Base-by-base conservation (phyloP, 805 yeast genomes). In the Ogataea pini region DNA sequence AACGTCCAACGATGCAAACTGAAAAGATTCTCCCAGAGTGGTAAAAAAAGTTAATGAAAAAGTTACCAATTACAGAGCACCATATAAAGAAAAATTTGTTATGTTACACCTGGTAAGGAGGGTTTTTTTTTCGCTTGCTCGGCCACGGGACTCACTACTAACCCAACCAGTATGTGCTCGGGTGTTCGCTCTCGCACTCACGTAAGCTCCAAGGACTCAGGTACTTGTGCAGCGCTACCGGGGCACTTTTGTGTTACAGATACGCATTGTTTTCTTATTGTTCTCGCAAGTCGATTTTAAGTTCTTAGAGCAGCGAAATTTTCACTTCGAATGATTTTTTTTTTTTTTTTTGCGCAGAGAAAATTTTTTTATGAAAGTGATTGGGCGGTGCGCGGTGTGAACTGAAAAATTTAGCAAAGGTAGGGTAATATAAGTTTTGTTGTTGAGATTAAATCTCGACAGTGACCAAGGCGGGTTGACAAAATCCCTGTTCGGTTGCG, bases 11-110 rank as follows among this genome's bases (percentile, higher is more conserved):
- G 42, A 27, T 36, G 40, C 40, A 36, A 36, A 36, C 27, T 36
- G 24, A 34, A 34, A 34, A 34, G 20, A 17, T 34, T 34, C 37
- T 34, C 37, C 37, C 20, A 34, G 37, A 34, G 17, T 34, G 37
- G 37, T 34, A 34, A 34, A 36, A 36, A 22, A 36, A 39, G 3
- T 14, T 39, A 4, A 14, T 9, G 16, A 25, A 39, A 39, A 37
- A 37, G 33, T 44, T 44, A 36, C 47, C 47, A 44, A 44, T 44
- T 44, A 44, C 47, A 44, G 47, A 36, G 42, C 47, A 44, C 47
- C 47, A 44, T 44, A 44, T 43, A 43, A 36, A 44, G 36, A 42
- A 44, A 44, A 36, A 34, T 18, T 18, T 32, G 18, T 14, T 34
- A 17, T 18, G 20, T 13, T 34, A 34, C 37, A 34, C 20, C n/a